These are phyloP conservation scores for Kregervanrija fluxuum DNA, from an alignment of 805 yeast species.

Conservation along the genomic window DNA sequence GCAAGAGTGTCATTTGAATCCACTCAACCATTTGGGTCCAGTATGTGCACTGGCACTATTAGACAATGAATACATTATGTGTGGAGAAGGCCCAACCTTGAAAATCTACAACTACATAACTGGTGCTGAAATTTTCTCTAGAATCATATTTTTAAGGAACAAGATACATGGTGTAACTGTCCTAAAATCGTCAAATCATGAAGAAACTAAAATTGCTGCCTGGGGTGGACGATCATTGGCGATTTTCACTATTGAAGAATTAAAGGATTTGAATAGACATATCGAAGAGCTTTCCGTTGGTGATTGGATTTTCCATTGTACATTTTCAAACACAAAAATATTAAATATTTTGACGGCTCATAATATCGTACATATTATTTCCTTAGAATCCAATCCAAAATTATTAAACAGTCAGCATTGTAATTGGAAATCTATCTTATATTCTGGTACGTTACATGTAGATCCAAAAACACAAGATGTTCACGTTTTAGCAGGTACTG, in stretches of 20 bases:
- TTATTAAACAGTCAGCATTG: constrained; percentile 34
- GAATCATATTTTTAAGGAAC: constrained; percentile 55
- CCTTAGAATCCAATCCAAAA: constrained; percentile 9
- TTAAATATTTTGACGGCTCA: constrained; percentile 70
- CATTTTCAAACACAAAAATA: constrained; percentile 34
- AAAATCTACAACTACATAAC: constrained; percentile 43
- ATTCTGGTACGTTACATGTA: constrained; percentile 71
- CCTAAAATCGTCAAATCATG: constrained; percentile 15
- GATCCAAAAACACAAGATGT: constrained; percentile 31
- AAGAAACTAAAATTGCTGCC: constrained; percentile 28
- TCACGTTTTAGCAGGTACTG: constrained; percentile 83
- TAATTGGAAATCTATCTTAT: constrained; percentile 73
- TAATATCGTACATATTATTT: constrained; percentile 47
- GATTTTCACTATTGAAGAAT: constrained; percentile 29
- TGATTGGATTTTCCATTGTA: constrained; percentile 76
- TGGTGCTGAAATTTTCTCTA: constrained; percentile 26
- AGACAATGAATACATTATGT: constrained; percentile 32
- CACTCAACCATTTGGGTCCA: constrained; percentile 51
- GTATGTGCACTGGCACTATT: constrained; percentile 53
- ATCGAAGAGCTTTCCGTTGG: constrained; percentile 44
- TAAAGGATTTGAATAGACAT: constrained; percentile 14
- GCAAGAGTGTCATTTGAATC: constrained; percentile 2
- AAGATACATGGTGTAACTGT: constrained; percentile 73
- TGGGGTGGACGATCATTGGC: constrained; percentile 73
- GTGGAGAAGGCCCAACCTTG: constrained; percentile 68